Conservation (phyloP, 2,329 filamentous ascomycete species). For the Magnaporthales sp. region DNA sequence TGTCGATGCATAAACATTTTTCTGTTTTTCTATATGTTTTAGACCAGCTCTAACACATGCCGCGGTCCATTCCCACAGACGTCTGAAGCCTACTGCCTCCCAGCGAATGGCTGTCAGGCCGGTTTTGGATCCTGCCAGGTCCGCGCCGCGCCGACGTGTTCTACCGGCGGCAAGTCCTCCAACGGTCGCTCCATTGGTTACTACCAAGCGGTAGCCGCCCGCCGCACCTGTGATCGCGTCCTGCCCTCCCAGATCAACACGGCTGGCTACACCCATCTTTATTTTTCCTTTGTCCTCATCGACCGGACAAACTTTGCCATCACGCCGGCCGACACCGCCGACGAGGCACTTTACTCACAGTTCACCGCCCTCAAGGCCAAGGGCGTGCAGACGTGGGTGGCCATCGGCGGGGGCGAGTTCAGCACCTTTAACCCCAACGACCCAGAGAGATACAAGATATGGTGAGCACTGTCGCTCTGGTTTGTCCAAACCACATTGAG, state of each 20-base stretch:
- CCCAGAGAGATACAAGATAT: constrained; percentile 5
- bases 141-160: constrained; percentile 16
- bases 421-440: constrained; percentile 10
- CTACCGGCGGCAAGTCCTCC: constrained; percentile 12
- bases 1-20: background rate
- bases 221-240: constrained; percentile 21
- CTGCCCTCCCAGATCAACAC: constrained; percentile 22
- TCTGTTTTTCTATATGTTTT: too few relatives aligned
- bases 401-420: constrained; percentile 21
- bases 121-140: constrained; percentile 24
- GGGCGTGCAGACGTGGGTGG: constrained; percentile 19
- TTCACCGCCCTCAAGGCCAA: constrained; percentile 17
- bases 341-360: constrained; percentile 12
- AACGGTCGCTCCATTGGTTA: constrained; percentile 24
- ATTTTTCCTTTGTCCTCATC: constrained; percentile 21
- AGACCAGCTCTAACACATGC: background rate
- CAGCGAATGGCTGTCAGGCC: constrained; percentile 21
- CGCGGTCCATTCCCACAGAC: constrained; percentile 6
- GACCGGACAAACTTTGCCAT: constrained; percentile 17
- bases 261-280: constrained; percentile 22
- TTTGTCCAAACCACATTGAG: constrained; percentile 11
- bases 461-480: constrained; percentile 15
- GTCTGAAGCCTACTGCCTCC: constrained; percentile 14
- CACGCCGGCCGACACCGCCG: constrained; percentile 12
- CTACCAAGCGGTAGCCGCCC: constrained; percentile 21